Evolutionary conservation across 768 basidiomycete species (phyloP), one percentile per base, ranked within the genome.

Genomic region (Termitomyces heimii): DNA sequence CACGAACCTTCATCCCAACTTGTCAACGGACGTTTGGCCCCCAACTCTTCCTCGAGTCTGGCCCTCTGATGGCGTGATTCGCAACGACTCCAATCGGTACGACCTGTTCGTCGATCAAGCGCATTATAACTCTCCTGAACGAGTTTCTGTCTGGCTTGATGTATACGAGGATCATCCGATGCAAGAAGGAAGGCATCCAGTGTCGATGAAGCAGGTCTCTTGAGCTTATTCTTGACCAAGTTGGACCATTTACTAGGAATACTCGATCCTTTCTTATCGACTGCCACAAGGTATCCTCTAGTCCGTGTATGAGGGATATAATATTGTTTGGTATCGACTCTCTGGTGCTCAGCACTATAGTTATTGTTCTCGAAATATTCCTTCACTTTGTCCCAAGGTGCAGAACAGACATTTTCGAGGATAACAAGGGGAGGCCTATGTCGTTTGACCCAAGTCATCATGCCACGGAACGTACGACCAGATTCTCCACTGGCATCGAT

Each of bases 241-340:
- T 82, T 72, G 56, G 76, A 80, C 95, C 95, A 97, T 26, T 81
- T 71, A 5, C 77, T 74, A 0, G 92, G 86, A 14, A 93, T 75
- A 39, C 70, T 68, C 2, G 86, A 84, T 3, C 72, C 68, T 60
- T 77, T 78, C 66, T 85, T 77, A 68, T 91, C 82, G 28, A 94
- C 82, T 3, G 92, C 93, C 46, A 94, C 67, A 51, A 95, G 82
- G 66, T 95, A 95, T 8, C 87, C 94, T 53, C 95, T 88, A 6
- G 87, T 94, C 18, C 95, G 85, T 0, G 95, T 98, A 65, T 98
- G 95, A 12, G 95, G 94, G 55, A 98, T 93, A 67, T 98, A 98
- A 67, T 85, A 97, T 22, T 85, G 77, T 68, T 95, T 96, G 24
- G 88, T 91, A 65, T 93, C 94, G 63, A 92, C 83, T 46, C 90